Conservation (phyloP, 495 filamentous ascomycete genomes). For the Amphirosellinia nigrospora region DNA sequence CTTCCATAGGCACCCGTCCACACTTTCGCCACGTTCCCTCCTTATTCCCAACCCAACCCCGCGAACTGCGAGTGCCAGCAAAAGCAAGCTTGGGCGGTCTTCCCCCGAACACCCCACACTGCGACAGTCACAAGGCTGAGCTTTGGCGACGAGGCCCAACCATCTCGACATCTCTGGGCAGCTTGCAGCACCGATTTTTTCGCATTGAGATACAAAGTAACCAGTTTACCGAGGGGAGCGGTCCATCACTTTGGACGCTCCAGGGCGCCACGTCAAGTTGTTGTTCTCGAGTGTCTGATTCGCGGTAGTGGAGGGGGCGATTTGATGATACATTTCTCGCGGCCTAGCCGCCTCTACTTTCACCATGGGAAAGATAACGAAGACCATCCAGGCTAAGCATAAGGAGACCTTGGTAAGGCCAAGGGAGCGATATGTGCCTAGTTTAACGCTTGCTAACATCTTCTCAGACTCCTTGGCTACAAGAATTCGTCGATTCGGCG, state of each 20-base stretch:
- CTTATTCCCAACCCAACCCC: conserved; percentile 2
- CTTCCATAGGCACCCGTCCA: conserved; percentile 1
- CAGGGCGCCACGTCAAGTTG: conserved; percentile 42
- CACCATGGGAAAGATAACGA: conserved; percentile 96
- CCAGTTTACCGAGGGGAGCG: conserved; percentile 29
- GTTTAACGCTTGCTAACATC: conserved; percentile 38
- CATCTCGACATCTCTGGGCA: conserved; percentile 21
- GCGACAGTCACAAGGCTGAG: conserved; percentile 36
- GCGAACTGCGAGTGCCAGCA: conserved; percentile 10
- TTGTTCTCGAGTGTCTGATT: conserved; percentile 42
- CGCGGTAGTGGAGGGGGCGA: conserved; percentile 57
- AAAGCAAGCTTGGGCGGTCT: conserved; percentile 25
- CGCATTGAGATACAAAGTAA: conserved; percentile 27
- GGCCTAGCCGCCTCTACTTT: conserved; percentile 59
- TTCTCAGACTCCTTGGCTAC: conserved; percentile 81
- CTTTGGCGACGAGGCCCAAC: conserved; percentile 36
- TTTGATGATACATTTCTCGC: conserved; percentile 48
- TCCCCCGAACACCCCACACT: conserved; percentile 19
- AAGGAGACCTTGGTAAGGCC: conserved; percentile 86
- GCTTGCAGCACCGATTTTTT: conserved; percentile 26
- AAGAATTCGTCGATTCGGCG: conserved; percentile 73
- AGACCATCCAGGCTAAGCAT: conserved; percentile 89
- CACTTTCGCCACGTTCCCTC: conserved; percentile 18
- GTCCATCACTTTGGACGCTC: conserved; percentile 42
- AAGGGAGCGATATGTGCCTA: conserved; percentile 25